Conservation (phyloP, 2,329 filamentous ascomycete species). For the Dichotomopilus funicola region DNA sequence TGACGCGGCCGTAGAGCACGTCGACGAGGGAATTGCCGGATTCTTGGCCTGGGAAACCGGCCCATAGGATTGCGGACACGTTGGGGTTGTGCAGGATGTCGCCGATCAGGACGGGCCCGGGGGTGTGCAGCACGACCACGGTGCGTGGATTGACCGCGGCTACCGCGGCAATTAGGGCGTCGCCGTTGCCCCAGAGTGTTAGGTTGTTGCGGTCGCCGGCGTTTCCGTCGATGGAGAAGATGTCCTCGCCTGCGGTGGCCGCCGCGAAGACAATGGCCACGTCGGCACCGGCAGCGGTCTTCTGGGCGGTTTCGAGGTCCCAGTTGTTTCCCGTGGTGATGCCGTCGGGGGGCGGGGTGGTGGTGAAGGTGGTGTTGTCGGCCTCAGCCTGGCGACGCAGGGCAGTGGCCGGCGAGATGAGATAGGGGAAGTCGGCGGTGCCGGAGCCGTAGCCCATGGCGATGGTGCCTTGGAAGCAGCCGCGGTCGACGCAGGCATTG, state of each 20-base stretch:
- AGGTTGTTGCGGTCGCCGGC: constrained; percentile 73
- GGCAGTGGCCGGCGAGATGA: constrained; percentile 63
- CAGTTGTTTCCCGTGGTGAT: constrained; percentile 17
- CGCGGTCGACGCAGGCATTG: constrained; percentile 69
- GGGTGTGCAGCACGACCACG: constrained; percentile 48
- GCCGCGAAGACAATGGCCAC: constrained; percentile 80
- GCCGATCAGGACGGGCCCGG: constrained; percentile 56
- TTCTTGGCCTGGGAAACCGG: constrained; percentile 50
- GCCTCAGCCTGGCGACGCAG: constrained; percentile 50
- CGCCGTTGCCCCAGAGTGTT: constrained; percentile 67
- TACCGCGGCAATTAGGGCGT: constrained; percentile 64
- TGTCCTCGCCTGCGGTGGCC: constrained; percentile 76
- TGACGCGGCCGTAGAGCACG: constrained; percentile 42
- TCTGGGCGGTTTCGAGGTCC: constrained; percentile 45
- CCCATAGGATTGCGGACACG: constrained; percentile 48
- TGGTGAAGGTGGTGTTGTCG: constrained; percentile 44
- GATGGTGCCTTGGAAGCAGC: constrained; percentile 77
- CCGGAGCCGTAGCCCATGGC: constrained; percentile 85
- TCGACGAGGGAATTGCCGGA: constrained; percentile 41
- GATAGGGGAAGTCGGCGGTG: constrained; percentile 73
- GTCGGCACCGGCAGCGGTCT: constrained; percentile 53
- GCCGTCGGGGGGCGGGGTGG: constrained; percentile 33
- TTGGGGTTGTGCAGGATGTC: constrained; percentile 53
- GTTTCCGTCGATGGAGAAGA: constrained; percentile 50
- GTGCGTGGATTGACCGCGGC: constrained; percentile 52